Conservation (phyloP, 768 basidiomycete species). For the Rhizopogon vinicolor region DNA sequence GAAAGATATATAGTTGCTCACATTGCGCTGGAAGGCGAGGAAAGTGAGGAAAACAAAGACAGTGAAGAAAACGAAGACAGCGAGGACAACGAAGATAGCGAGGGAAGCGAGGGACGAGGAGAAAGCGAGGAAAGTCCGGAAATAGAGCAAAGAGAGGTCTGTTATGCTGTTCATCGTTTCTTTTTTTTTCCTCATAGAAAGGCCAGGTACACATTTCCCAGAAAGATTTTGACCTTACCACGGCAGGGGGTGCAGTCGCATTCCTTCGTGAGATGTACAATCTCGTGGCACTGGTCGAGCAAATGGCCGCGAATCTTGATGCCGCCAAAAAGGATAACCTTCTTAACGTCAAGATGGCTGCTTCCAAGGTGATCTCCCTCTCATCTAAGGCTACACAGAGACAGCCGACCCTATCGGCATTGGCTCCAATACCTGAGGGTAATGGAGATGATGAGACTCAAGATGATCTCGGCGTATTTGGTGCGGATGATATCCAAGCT, state of each 20-base stretch:
- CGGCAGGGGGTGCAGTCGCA: not conserved
- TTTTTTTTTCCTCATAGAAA: not conserved
- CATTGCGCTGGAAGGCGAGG: too few relatives aligned
- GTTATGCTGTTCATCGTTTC: not conserved
- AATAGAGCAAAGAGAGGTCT: not conserved
- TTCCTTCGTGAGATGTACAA: conserved; percentile 12
- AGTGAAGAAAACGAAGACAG: too few relatives aligned
- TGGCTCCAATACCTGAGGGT: not conserved
- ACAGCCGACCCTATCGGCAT: not conserved
- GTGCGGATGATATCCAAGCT: not conserved
- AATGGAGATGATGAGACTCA: not conserved
- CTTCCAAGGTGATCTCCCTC: not conserved
- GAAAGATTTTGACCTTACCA: conserved; percentile 1
- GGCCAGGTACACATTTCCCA: conserved; percentile 4
- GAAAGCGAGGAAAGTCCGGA: too few relatives aligned
- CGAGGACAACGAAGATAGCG: too few relatives aligned
- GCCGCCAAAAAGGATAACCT: not conserved
- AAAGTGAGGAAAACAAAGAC: too few relatives aligned
- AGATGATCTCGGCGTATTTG: conserved; percentile 2
- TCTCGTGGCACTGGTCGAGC: not conserved
- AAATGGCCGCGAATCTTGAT: conserved; percentile 1
- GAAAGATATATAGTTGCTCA: too few relatives aligned
- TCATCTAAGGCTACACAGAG: not conserved
- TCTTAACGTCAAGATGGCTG: not conserved
- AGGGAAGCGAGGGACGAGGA: too few relatives aligned